Base-by-base conservation (phyloP, 1,284 basidiomycete species). In the Mycena citricolor region DNA sequence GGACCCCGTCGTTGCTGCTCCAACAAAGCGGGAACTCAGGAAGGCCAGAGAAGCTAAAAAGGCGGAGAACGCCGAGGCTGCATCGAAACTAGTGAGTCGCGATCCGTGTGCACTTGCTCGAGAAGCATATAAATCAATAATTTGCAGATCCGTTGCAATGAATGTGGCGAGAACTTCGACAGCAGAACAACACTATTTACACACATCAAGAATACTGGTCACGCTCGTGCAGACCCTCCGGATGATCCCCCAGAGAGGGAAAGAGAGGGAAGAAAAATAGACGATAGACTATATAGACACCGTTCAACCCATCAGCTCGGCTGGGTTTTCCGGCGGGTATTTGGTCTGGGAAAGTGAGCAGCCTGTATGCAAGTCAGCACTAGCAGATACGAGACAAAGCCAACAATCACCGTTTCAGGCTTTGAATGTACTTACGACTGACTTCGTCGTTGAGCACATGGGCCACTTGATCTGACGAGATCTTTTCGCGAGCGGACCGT, bases 361-460 rank as follows among this genome's bases (percentile, higher is more conserved):
- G 73, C 47, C 91, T 92, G 56, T 1, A 39, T 31, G 19, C n/a
- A 43, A 20, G 34, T 44, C 44, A 34, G 48, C 32, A 43, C 39
- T 20, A 39, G 35, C 22, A 35, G 35, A 30, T 14, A 25, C 20
- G 43, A 20, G 16, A 30, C 7, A 3, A 11, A 7, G 17, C 8
- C 3, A 22, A 32, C 30, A 30, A 21, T 7, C 4, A 89, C 91
- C 95, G 70, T 69, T 99, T 99, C 38, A 99, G 69, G 60, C 92
- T 95, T 67, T 99, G 97, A 52, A 99, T 99, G 62, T 98, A 99
- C 69, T 99, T 99, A 47, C 97, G 77, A 59, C 91, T 94, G 56
- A 98, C 93, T 80, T 99, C 97, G 60, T 99, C 97, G 63, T 99
- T 99, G 47, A 99, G 67, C 2, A 98, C 95, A 66, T 99, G 97